Conservation (phyloP, 2,329 filamentous ascomycete species). For the Aschersonia sp. region DNA sequence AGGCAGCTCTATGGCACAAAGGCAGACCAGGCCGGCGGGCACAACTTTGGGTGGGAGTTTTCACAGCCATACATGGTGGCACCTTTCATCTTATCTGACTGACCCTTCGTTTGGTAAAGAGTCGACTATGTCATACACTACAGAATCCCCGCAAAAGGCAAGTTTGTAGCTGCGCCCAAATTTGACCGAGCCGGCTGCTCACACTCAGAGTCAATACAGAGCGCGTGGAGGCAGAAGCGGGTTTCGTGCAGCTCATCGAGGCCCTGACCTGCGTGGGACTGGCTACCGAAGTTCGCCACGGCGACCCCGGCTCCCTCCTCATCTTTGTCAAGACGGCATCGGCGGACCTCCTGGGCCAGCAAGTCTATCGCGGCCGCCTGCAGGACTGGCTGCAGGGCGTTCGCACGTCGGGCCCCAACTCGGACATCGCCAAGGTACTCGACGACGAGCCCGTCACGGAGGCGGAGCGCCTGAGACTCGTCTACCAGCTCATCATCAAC, state of each 20-base stretch:
- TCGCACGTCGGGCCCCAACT: constrained; percentile 59
- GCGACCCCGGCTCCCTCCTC: constrained; percentile 59
- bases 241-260: constrained; percentile 65
- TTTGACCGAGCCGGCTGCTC: not conserved
- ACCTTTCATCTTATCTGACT: too few species aligned
- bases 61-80: too few species aligned
- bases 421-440: constrained; percentile 54
- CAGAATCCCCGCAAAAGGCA: constrained; percentile 54
- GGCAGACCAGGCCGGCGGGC: constrained; percentile 11
- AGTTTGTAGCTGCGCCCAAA: constrained; percentile 4
- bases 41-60: constrained; percentile 24
- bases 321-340: constrained; percentile 74
- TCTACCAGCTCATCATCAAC: constrained; percentile 73
- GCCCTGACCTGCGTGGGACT: constrained; percentile 68
- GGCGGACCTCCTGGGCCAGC: constrained; percentile 56
- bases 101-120: constrained; percentile 18
- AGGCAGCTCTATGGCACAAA: constrained; percentile 17
- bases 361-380: constrained; percentile 75
- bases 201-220: constrained; percentile 27
- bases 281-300: constrained; percentile 73
- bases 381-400: constrained; percentile 92
- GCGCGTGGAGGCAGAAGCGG: constrained; percentile 51
- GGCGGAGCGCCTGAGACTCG: constrained; percentile 73
- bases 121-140: constrained; percentile 86
- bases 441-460: constrained; percentile 66